Conservation (phyloP, 192 early-diverging fungal species). For the Coemansia sp. region DNA sequence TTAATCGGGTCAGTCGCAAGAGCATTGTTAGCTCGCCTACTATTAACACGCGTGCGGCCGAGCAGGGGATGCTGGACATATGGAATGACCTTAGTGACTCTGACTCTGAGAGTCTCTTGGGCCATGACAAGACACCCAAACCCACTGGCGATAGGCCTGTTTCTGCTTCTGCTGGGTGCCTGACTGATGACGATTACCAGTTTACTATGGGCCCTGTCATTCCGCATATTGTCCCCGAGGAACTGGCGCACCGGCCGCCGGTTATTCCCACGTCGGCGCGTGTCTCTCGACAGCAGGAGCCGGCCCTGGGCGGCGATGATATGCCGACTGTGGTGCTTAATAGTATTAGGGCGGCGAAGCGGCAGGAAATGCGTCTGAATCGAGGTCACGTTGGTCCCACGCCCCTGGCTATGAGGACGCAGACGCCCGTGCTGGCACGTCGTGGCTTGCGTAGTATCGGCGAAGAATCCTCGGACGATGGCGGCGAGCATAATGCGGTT, state of each 20-base stretch:
- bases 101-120: constrained; percentile 23
- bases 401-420: constrained; percentile 26
- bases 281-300: constrained; percentile 8
- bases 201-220: constrained; percentile 56
- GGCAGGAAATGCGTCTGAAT: constrained; percentile 17
- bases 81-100: constrained; percentile 35
- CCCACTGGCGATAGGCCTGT: neutral
- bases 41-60: constrained; percentile 45
- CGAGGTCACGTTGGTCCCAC: constrained; percentile 16
- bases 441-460: constrained; percentile 8
- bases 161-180: neutral
- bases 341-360: constrained; percentile 25
- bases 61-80: constrained; percentile 50
- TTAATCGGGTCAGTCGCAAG: constrained; percentile 8
- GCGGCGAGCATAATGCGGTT: neutral
- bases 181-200: constrained; percentile 50
- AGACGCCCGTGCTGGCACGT: constrained; percentile 1
- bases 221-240: constrained; percentile 40
- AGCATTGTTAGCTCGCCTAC: constrained; percentile 37
- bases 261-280: constrained; percentile 35
- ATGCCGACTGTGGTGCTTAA: constrained; percentile 42
- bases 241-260: neutral
- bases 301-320: constrained; percentile 18
- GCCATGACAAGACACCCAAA: neutral
- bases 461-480: constrained; percentile 13